Evolutionary conservation across 202 grass and related monocot genomes (phyloP).

Genomic region (Miscanthus sacchariflorus): DNA sequence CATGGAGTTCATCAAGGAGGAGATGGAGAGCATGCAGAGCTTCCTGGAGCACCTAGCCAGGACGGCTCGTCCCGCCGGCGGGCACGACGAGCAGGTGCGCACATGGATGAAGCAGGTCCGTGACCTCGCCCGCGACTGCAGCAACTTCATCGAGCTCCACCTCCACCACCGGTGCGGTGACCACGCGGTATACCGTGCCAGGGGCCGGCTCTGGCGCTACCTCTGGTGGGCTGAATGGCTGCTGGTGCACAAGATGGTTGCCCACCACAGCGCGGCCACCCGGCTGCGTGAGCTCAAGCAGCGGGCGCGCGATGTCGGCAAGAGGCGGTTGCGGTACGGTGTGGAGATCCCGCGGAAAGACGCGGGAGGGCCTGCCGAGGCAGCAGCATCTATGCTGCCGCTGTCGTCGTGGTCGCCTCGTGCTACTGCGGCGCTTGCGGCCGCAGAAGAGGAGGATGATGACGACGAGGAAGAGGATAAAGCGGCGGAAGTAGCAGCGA

Average conservation of each 20-base stretch:
- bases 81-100: not conserved
- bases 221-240: not conserved
- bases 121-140: not conserved
- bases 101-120: not conserved
- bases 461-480: not conserved
- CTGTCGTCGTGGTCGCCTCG: not conserved
- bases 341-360: not conserved
- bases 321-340: not conserved
- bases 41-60: not conserved
- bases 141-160: not conserved
- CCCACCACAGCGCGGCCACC: not conserved
- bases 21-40: slow-evolving; percentile 2
- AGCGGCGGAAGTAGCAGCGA: not conserved
- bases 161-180: not conserved
- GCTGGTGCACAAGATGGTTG: not conserved
- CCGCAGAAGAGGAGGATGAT: not conserved
- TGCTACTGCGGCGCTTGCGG: not conserved
- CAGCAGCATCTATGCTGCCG: not conserved
- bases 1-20: not conserved
- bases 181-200: not conserved
- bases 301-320: not conserved
- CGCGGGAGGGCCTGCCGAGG: not conserved
- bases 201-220: not conserved
- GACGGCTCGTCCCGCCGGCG: not conserved
- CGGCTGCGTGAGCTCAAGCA: not conserved